Evolutionary conservation across 2,329 filamentous ascomycete species (phyloP), one percentile per base, ranked within the genome.

Genomic region (Aspergillus felis): DNA sequence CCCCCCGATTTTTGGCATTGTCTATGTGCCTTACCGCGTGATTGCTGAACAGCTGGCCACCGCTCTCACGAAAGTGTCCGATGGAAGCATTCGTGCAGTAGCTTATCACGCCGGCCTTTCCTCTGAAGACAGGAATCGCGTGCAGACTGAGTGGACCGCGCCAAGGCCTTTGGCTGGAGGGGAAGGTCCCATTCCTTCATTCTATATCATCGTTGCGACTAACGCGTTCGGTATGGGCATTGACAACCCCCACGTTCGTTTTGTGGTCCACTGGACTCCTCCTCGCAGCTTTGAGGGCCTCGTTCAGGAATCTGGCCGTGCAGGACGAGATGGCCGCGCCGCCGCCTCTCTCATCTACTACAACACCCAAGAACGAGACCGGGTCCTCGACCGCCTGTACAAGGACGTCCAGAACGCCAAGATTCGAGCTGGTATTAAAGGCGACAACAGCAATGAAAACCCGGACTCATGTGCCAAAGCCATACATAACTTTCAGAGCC

Each of bases 201-300:
- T 94, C 75, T 92, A 94, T 71, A 86, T 97, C 51, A 93, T 97
- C 59, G 92, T 97, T 28, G 93, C 93, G 1, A 97, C 93, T 0
- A 97, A 91, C 1, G 93, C 93, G 0, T 97, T 97, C 68, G 93
- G 93, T 2, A 97, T 97, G 93, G 93, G 93, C 27, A 97, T 97
- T 62, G 92, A 97, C 74, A 97, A 97, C 74, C 87, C 94, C 53
- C 89, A 96, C 65, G 93, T 97, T 10, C 89, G 93, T 2, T 97
- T 97, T 67, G 92, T 97, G 1, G 87, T 94, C 1, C 93, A 97
- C 74, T 97, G 93, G 92, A 89, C 91, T 58, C 82, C 96, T 9
- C 91, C 93, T 9, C 95, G 96, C 70, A 94, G 89, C 3, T 96
- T 97, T 71, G 93, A 97, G 72, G 91, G 92, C 1, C 97, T 94